Evolutionary conservation across 768 basidiomycete species (phyloP).

Genomic region (Termitomyces sp.): DNA sequence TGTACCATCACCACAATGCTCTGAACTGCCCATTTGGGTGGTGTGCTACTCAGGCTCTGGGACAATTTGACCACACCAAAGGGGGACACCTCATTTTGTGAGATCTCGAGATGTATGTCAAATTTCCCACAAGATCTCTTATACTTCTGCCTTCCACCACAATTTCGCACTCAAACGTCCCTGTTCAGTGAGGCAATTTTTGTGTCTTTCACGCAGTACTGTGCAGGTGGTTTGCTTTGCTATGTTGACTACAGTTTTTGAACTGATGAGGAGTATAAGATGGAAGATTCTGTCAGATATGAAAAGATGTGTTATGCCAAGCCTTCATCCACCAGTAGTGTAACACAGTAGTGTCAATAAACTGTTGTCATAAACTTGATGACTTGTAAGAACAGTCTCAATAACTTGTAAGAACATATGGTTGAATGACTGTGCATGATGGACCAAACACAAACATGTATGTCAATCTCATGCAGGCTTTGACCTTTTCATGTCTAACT

Average conservation of each 20-base stretch:
- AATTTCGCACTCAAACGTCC: background rate
- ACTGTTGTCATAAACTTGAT: background rate
- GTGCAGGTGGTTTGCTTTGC: background rate
- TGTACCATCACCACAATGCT: background rate
- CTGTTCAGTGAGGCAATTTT: background rate
- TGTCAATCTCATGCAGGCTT: too few relatives aligned
- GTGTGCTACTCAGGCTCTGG: background rate
- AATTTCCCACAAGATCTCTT: background rate
- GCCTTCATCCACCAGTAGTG: background rate
- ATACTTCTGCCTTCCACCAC: constrained; percentile 6
- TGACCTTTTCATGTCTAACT: too few relatives aligned
- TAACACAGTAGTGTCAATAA: background rate
- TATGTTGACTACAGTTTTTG: constrained; percentile 4
- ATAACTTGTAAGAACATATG: too few relatives aligned
- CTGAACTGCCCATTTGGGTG: background rate
- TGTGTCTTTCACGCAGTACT: background rate
- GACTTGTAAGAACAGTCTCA: too few relatives aligned
- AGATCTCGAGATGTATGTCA: too few relatives aligned
- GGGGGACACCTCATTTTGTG: constrained; percentile 2
- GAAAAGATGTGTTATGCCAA: background rate
- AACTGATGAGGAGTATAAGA: background rate
- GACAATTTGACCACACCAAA: background rate
- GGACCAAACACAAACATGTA: too few relatives aligned
- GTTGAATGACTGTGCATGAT: too few relatives aligned
- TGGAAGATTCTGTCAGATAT: background rate